Conservation (phyloP, 2,329 filamentous ascomycete species). For the Fusarium sp. region DNA sequence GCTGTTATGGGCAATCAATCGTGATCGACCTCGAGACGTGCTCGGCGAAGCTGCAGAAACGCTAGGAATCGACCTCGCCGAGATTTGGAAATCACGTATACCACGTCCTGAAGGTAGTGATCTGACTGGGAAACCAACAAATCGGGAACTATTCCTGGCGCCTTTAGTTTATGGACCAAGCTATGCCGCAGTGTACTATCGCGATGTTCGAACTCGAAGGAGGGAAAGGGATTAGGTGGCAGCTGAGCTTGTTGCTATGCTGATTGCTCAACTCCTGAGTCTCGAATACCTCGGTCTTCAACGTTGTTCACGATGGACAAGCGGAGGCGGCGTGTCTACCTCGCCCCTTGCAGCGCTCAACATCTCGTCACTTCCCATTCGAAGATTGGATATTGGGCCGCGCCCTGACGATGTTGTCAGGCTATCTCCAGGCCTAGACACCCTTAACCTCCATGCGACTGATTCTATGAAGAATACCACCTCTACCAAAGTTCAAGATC, state of each 20-base stretch:
- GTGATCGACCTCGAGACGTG: background rate
- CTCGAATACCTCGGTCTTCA: conserved; percentile 2
- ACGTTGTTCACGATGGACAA: conserved; percentile 4
- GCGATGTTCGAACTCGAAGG: background rate
- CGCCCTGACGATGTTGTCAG: background rate
- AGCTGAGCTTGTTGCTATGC: conserved; percentile 9
- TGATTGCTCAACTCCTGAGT: conserved; percentile 16
- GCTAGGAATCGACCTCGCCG: conserved; percentile 6
- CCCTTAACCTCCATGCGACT: background rate
- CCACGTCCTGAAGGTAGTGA: background rate
- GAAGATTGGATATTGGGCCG: conserved; percentile 1
- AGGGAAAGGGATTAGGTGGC: background rate
- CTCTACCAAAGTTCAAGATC: conserved; percentile 4
- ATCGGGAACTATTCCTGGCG: background rate
- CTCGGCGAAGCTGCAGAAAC: conserved; percentile 6
- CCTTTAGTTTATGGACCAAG: background rate
- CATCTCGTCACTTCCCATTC: conserved; percentile 1
- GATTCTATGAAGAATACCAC: background rate
- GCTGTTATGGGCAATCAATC: background rate
- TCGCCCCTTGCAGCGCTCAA: background rate
- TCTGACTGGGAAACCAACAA: background rate
- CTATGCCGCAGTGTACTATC: background rate
- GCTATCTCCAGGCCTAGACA: conserved; percentile 6
- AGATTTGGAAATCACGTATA: conserved; percentile 2
- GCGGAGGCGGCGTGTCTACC: background rate